Base-by-base conservation (phyloP, 129 eudicot genomes). In the Silybum marianum region DNA sequence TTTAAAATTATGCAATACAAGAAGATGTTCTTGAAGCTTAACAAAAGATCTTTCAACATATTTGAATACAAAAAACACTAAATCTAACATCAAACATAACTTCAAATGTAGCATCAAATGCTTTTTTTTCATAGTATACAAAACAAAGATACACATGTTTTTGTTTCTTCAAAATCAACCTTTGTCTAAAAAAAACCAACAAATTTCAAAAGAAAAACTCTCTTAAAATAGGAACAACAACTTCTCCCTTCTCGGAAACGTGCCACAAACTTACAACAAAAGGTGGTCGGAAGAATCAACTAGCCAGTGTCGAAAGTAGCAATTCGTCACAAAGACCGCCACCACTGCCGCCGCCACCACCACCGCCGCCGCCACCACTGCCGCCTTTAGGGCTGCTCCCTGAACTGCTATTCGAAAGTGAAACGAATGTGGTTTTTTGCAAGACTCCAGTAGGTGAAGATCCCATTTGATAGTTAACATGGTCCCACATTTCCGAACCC, bases 381-480 rank as follows among this genome's bases (percentile, higher is more conserved):
- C 86, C 87, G 3, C 78, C 84, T 66, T 87, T 82, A 6, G 91
- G 94, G 34, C 98, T 91, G 83, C 95, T 85, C 11, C 90, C 98
- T 0, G 97, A 87, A 78, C 98, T 92, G 82, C 97, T 92, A 86
- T 89, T 95, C 9, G 99, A 92, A 21, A 92, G 88, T 0, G 99
- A 89, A 5, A 88, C 90, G 72, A 90, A 89, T 2, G 93, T 80
- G 0, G 91, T 78, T 78, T 89, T 92, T 84, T 89, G 97, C 65
- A 95, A 80, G 25, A 92, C 93, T 1, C 97, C 98, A 4, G 91
- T 95, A 5, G 98, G 97, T 8, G 97, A 92, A 11, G 93, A 89
- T 21, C 94, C 92, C 77, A 87, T 18, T 77, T 86, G 89, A 79
- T 86, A 81, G 82, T 81, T 85, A 78, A 78, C 79, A 4, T 86